Evolutionary conservation across 192 early-diverging fungal species (phyloP), one percentile per base, ranked within the genome.

Genomic region (Pilaira anomala): DNA sequence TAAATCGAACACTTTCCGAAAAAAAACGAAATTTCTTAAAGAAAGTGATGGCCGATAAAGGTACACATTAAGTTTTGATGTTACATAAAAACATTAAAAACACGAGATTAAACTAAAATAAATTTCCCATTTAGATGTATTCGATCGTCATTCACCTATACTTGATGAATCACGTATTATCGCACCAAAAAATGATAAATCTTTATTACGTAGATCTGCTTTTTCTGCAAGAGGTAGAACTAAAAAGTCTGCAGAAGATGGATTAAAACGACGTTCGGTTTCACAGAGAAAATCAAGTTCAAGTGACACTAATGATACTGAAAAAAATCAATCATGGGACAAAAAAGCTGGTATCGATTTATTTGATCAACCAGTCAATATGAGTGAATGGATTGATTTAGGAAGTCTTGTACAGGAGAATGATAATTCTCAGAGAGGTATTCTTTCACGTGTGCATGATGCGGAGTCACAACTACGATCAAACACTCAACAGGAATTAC

Each of bases 381-480:
- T 73, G 22, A 63, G 71, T 51, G 71, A 73, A 44, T 63, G 60
- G 46, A 63, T 73, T 42, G 71, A 73, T 62, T 62, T 73, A 16
- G 71, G 71, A 1, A 63, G 48, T 29, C 54, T 65, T 21, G 63
- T 41, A 48, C 52, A 57, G 19, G 59, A 54, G n/a, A 58, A 65
- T 41, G 45, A 40, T 33, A 53, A 66, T 56, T 55, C 64, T 12
- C 63, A 63, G 12, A 61, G 46, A 50, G 64, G 65, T 14, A 67
- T 73, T n/a, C 30, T 73, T n/a, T 67, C 71, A 7, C 65, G 71
- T 18, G 71, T 73, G 7, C 71, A 73, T 59, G 71, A 73, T 59
- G 71, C 65, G 13, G 71, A 73, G 45, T 57, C 60, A 8, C 65
- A 67, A 45, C 45, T 67, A 7, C 65, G 53, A 18, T 67, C 71